These are phyloP conservation scores for Trametes gibbosa DNA, from an alignment of 768 basidiomycete species.

Conservation along the genomic window DNA sequence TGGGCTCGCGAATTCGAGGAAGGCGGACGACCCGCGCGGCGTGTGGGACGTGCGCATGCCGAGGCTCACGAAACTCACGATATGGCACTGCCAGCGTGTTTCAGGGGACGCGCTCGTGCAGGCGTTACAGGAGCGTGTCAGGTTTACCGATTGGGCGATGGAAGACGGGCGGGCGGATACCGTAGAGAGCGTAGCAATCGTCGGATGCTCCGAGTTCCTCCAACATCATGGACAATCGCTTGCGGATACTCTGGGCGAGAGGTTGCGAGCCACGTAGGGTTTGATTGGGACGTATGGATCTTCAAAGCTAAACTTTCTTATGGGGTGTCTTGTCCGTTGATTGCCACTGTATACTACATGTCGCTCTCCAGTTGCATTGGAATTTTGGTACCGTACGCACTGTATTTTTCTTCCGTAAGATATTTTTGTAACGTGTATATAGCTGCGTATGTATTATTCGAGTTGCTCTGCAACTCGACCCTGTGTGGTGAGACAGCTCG, in stretches of 20 bases:
- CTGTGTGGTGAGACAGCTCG: too few relatives aligned
- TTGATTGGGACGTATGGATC: neutral
- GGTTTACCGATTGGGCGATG: slow-evolving; percentile 33
- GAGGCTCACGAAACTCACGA: slow-evolving; percentile 45
- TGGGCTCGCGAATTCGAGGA: slow-evolving; percentile 6
- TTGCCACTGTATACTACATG: neutral
- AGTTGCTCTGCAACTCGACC: too few relatives aligned
- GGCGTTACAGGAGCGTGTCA: slow-evolving; percentile 47
- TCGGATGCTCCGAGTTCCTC: slow-evolving; percentile 29
- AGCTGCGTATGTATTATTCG: too few relatives aligned
- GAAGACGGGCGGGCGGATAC: slow-evolving; percentile 19
- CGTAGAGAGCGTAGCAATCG: slow-evolving; percentile 30
- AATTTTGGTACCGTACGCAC: neutral
- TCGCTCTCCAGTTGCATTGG: neutral
- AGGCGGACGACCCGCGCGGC: slow-evolving; percentile 13
- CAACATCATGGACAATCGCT: slow-evolving; percentile 26
- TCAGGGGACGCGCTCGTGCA: slow-evolving; percentile 57
- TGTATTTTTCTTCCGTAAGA: neutral
- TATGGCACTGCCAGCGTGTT: slow-evolving; percentile 63
- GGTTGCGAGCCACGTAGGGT: slow-evolving; percentile 17
- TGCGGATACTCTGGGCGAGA: slow-evolving; percentile 24
- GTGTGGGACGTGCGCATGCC: slow-evolving; percentile 49
- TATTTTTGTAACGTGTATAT: neutral
- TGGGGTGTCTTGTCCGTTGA: neutral
- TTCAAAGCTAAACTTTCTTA: neutral